A percentile compares a stretch with the other conserved stretches of the same genome.
Conservation (phyloP, 352 stramenopile genomes). For the Phytophthora palmivora region DNA sequence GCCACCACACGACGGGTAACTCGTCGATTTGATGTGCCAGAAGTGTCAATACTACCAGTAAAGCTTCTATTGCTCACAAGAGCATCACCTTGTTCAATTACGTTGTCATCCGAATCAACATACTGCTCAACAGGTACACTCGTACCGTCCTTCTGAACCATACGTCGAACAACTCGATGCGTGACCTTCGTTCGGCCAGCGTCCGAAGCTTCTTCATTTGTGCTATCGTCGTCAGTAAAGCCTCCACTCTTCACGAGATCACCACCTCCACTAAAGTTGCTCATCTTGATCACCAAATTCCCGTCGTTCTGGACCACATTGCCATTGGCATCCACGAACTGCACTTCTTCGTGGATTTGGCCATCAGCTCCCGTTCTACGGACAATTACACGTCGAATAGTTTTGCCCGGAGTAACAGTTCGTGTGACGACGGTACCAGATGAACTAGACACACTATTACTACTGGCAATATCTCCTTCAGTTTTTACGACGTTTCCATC, state of each 20-base stretch:
- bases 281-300: conserved; percentile 8
- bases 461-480: conserved; percentile 13
- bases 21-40: conserved; percentile 22
- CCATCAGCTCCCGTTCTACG: conserved; percentile 29
- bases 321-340: conserved; percentile 32
- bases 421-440: conserved; percentile 10
- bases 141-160: conserved; percentile 23
- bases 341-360: conserved; percentile 27
- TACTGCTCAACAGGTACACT: conserved; percentile 21
- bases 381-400: conserved; percentile 24
- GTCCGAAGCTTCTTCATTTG: conserved; percentile 8
- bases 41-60: conserved; percentile 27
- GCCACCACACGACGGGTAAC: conserved; percentile 33
- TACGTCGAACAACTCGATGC: conserved; percentile 27
- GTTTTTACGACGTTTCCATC: conserved; percentile 31
- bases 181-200: conserved; percentile 19
- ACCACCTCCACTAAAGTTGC: conserved; percentile 9
- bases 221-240: conserved; percentile 14
- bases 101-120: conserved; percentile 20
- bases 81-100: conserved; percentile 13
- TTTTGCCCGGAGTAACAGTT: conserved; percentile 31
- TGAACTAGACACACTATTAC: conserved; percentile 9
- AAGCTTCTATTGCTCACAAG: conserved; percentile 26
- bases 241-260: conserved; percentile 3
- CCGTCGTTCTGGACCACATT: conserved; percentile 30